These are phyloP conservation scores for Discostella stelligeroides DNA, from an alignment of 108 stramenopile species.

Conservation along the genomic window DNA sequence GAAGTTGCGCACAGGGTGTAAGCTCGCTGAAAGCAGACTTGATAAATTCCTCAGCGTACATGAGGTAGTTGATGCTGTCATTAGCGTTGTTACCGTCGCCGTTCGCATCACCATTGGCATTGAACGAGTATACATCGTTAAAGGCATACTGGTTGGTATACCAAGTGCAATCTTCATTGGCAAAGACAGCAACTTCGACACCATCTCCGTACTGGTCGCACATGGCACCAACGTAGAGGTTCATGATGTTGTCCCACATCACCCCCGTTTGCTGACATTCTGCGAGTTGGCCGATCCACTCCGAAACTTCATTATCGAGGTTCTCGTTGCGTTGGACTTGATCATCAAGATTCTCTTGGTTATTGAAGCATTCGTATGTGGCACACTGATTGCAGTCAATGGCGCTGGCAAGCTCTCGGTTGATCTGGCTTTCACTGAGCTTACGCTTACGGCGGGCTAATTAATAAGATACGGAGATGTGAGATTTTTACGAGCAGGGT, in stretches of 20 bases:
- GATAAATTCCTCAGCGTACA: slow-evolving; percentile 30
- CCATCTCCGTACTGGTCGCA: slow-evolving; percentile 26
- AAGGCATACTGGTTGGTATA: slow-evolving; percentile 17
- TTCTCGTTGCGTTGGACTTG: slow-evolving; percentile 1
- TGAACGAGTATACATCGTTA: slow-evolving; percentile 7
- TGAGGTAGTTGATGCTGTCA: slow-evolving; percentile 20
- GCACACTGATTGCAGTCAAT: slow-evolving; percentile 34
- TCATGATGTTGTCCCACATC: slow-evolving; percentile 15
- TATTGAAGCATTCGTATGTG: slow-evolving; percentile 24
- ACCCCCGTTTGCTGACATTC: slow-evolving; percentile 19
- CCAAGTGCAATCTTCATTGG: slow-evolving; percentile 22
- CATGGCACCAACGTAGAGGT: slow-evolving; percentile 31
- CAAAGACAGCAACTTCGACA: slow-evolving; percentile 33
- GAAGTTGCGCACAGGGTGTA: slow-evolving; percentile 3
- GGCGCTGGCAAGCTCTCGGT: slow-evolving; percentile 19
- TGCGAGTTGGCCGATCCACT: slow-evolving; percentile 36
- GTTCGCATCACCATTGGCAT: slow-evolving; percentile 3
- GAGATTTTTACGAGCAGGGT: neutral
- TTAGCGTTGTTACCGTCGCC: slow-evolving; percentile 6
- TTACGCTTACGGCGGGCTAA: slow-evolving; percentile 10
- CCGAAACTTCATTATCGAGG: slow-evolving; percentile 19
- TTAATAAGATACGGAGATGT: too few relatives aligned
- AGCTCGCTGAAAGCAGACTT: slow-evolving; percentile 24
- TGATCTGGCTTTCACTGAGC: slow-evolving; percentile 17
- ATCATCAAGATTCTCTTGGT: slow-evolving; percentile 16